A percentile compares a stretch with the other conserved stretches of the same genome.
Evolutionary conservation across 495 filamentous ascomycete genomes (phyloP).

Genomic region (Podospora australis): DNA sequence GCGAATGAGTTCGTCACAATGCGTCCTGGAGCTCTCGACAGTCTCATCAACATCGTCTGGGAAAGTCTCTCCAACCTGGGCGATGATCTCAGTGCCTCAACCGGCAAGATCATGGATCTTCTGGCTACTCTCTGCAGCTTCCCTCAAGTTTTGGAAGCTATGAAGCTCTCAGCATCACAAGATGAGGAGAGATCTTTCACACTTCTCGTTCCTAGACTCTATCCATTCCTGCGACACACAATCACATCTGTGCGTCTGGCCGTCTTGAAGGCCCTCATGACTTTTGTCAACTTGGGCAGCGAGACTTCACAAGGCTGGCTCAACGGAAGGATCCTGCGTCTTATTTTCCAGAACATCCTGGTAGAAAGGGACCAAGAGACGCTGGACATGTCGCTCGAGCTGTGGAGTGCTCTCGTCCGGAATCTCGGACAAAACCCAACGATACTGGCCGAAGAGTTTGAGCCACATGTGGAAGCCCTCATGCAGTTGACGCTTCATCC

Average conservation of each 20-base stretch:
- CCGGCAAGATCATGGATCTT: conserved; percentile 95
- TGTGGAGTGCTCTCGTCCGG: conserved; percentile 75
- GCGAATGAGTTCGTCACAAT: conserved; percentile 86
- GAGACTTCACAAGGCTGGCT: conserved; percentile 85
- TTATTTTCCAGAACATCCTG: conserved; percentile 90
- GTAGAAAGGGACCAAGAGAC: conserved; percentile 80
- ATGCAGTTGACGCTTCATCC: conserved; percentile 78
- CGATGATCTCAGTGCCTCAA: conserved; percentile 94
- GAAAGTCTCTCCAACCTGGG: conserved; percentile 90
- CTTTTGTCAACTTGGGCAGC: conserved; percentile 80
- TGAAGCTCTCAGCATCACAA: conserved; percentile 80
- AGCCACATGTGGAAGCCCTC: conserved; percentile 65
- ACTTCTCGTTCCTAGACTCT: conserved; percentile 84
- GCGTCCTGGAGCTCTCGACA: conserved; percentile 65
- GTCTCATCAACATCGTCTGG: conserved; percentile 92
- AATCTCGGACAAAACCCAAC: conserved; percentile 53
- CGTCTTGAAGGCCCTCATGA: conserved; percentile 85
- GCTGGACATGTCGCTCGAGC: conserved; percentile 70
- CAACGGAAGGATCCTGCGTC: conserved; percentile 76
- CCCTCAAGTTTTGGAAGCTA: conserved; percentile 83
- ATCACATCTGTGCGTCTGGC: conserved; percentile 92
- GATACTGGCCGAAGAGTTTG: conserved; percentile 58
- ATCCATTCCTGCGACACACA: conserved; percentile 93
- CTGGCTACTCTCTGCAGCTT: conserved; percentile 93
- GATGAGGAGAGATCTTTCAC: conserved; percentile 85